Percentiles rank a stretch among this genome's conserved stretches.
phyloP scores from a whole-genome alignment of 345 rosid genomes.

The Hirschfeldia incana region DNA sequence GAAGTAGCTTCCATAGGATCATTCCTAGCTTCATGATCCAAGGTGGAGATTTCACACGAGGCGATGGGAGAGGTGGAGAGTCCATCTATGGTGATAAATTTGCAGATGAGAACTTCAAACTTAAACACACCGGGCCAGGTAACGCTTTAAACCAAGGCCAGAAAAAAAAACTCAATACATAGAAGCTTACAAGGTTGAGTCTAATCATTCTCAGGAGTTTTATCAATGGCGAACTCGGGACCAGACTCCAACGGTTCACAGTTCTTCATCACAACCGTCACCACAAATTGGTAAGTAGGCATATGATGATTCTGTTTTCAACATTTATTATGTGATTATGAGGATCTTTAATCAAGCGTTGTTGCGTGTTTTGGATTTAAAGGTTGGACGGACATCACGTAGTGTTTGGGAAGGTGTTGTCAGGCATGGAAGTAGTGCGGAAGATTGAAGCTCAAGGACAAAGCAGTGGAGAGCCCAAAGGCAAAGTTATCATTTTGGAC shows the following conservation, averaged over 20 bases:
- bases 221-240: conserved; percentile 94
- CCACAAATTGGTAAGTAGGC: conserved; percentile 69
- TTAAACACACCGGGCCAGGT: conserved; percentile 91
- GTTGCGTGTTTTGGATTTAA: background rate
- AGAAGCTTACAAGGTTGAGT: background rate
- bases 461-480: conserved; percentile 67
- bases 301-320: background rate
- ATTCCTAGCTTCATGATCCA: conserved; percentile 95
- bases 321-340: background rate
- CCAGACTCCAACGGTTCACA: conserved; percentile 87
- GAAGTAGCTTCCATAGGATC: conserved; percentile 81
- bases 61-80: conserved; percentile 95
- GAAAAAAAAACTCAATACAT: background rate
- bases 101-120: conserved; percentile 87
- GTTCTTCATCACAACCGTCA: conserved; percentile 85
- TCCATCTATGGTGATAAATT: conserved; percentile 85
- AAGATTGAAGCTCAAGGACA: conserved; percentile 87
- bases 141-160: background rate
- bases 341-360: background rate
- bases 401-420: conserved; percentile 84
- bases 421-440: conserved; percentile 83
- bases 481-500: conserved; percentile 57
- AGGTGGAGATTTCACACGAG: conserved; percentile 95
- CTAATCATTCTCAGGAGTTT: conserved; percentile 45
- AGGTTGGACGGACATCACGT: conserved; percentile 96